Evolutionary conservation across 768 basidiomycete species (phyloP), one percentile per base, ranked within the genome.

Genomic region (Hebeloma cylindrosporum): DNA sequence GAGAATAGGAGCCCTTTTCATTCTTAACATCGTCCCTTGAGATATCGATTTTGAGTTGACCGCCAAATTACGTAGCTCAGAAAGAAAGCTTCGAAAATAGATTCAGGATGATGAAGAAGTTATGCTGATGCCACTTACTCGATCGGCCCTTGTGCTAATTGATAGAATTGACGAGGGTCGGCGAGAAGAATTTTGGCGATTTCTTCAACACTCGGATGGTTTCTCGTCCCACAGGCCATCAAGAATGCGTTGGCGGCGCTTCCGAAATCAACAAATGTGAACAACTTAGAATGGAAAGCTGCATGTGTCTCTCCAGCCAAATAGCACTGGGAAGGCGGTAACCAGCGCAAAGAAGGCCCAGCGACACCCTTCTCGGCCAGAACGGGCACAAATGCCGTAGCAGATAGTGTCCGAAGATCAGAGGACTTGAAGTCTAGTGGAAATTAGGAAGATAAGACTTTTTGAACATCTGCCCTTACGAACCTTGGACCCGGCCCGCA

Each of bases 191-290:
- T 84, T 40, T 75, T 73, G 0, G 82, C 83, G 31, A 93, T 74
- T 63, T 93, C 92, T 45, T 90, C 83, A 4, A 93, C 79, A 33
- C 81, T 91, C 3, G 95, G 94, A 58, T 93, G 89, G 31, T 78
- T 82, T 58, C 83, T 86, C 11, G 93, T 89, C 8, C 96, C 95
- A 54, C 91, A 91, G 3, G 88, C 84, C 41, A 75, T 78, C 33
- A 99, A 71, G 66, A 99, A 97, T 3, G 77, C 72, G 53, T 93
- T 95, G 18, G 87, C 95, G 4, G 73, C 68, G 1, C 74, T 59
- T 2, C 93, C 94, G 60, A 95, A 96, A 61, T 95, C 84, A 38
- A 98, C 81, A 55, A 93, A 96, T 25, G 79, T 75, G 58, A 97
- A 96, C 1, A 95, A 67, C 51, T 85, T 84, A 3, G 85, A 85